Evolutionary conservation across 192 early-diverging fungal genomes (phyloP), one percentile per base, ranked within the genome.

Genomic region (Coemansia sp.): DNA sequence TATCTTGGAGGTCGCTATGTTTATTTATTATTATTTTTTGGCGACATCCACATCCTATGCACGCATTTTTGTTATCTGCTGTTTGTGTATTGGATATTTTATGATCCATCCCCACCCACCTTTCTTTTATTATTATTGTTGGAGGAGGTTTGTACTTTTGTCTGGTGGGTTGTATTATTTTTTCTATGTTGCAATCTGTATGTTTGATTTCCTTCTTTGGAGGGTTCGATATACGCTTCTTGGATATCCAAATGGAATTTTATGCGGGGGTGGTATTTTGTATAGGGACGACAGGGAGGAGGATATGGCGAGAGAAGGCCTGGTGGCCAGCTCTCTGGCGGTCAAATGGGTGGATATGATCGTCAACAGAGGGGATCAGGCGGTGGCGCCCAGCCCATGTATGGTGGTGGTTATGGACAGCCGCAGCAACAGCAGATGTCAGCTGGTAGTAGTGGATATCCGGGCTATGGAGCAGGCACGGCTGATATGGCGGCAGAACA

Each of bases 291-390:
- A n/a, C 60, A 57, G 52, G 60, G 60, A 7, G 60, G 60, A 7
- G 68, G 49, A n/a, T 24, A 53, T 22, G 65, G 61, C 7, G 60
- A 69, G 27, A 62, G 73, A 21, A 66, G 72, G 21, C 60, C 59
- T 25, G 38, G 54, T 23, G 58, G 51, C 9, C 63, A 71, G 21
- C 62, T 51, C 58, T 58, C 47, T 0, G n/a, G 30, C 25, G 22
- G 23, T 54, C 30, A 7, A 24, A 56, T 57, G 56, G 62, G 61
- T 7, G 67, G 71, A 26, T 73, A 79, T 22, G 64, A 56, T n/a
- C 74, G 59, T 28, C 56, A 32, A 26, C 61, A 58, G 49, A 49
- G 30, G 21, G 32, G 30, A 27, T 7, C 51, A 1, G 19, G 51
- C 10, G 34, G 34, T 38, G 34, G 34, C 2, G 34, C 34, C 1